Evolutionary conservation across 1,284 basidiomycete genomes (phyloP), one percentile per base, ranked within the genome.

Genomic region (Peniophora sp.): DNA sequence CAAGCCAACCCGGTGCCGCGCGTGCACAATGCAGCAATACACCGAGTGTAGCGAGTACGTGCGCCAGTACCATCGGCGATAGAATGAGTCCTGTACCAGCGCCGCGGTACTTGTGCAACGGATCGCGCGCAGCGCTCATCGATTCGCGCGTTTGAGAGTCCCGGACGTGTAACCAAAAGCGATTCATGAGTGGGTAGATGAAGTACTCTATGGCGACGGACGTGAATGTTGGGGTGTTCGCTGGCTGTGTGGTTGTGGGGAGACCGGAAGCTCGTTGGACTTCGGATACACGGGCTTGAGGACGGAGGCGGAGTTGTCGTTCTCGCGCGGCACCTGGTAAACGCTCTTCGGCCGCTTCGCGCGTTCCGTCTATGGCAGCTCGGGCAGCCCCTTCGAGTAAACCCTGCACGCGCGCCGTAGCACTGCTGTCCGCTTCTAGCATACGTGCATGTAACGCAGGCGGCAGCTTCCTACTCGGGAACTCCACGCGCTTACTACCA

Each of bases 121-220:
- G 68, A 39, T 66, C 70, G 48, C 69, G 64, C 49, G 74, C 71
- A 0, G 79, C 68, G 2, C 83, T 86, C 45, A 87, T 76, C 45
- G 79, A 75, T 61, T 92, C 89, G 25, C 88, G 76, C 8, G 78
- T 75, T 56, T 87, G 79, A 59, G 89, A 84, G 59, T 94, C 89
- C 14, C 88, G 80, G 43, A 94, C 78, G 66, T 92, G 89, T n/a
- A 78, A 63, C 90, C 92, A 96, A 67, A 97, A 96, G 8, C 86
- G 82, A 59, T 92, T 89, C 63, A 97, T 78, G 27, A 97, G 71
- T 0, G 96, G 96, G 50, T 86, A 80, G 49, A 97, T 78, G 67
- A 96, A 97, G 65, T 70, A 84, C 61, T 92, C 90, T 1, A 88
- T 88, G 0, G 91, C 91, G 23, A 96, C 70, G 45, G 81, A 74